Evolutionary conservation across 164 flowering plant species (phyloP), one percentile per base, ranked within the genome.

Genomic region (Buxus sempervirens): DNA sequence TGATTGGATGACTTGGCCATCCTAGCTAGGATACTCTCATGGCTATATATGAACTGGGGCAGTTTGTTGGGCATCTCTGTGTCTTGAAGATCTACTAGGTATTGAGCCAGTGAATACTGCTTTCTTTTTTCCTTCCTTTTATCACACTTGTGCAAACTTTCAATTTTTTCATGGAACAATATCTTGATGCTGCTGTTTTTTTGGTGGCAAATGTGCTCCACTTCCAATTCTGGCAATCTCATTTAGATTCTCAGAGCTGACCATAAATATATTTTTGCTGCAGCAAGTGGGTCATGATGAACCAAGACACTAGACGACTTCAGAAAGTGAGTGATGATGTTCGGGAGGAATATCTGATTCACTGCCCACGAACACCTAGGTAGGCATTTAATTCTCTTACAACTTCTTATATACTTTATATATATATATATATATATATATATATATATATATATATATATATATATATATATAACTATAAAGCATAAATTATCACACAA

Each of bases 281-380:
- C 88, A 90, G 96, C 76, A 90, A 90, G 78, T 90, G 96, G 96
- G 90, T 90, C 76, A 86, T 85, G 96, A 90, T 90, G 96, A 88
- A 86, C 76, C 84, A 79, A 70, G 83, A 85, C 42, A 93, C 94
- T 4, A 83, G 98, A 74, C 82, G 94, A 58, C 88, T 93, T 25
- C 96, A 93, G 79, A 93, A 90, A 82, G 96, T 91, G 64, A 78
- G 64, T 70, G 96, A 89, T 75, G 96, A 91, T 21, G 89, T 89
- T 42, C 85, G 88, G n/a, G 93, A 89, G 23, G 99, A 95, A 78
- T 77, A 77, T 76, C 69, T 85, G 54, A 58, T 82, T 66, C 85
- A 42, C 67, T 90, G 88, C 69, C 98, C 99, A 23, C 81, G 71
- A 73, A 78, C 79, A 68, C 96, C 68, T 54, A 80, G 98, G 98